phyloP scores from a whole-genome alignment of 2,329 filamentous ascomycete genomes.

The Pseudocercospora pini-densiflorae region DNA sequence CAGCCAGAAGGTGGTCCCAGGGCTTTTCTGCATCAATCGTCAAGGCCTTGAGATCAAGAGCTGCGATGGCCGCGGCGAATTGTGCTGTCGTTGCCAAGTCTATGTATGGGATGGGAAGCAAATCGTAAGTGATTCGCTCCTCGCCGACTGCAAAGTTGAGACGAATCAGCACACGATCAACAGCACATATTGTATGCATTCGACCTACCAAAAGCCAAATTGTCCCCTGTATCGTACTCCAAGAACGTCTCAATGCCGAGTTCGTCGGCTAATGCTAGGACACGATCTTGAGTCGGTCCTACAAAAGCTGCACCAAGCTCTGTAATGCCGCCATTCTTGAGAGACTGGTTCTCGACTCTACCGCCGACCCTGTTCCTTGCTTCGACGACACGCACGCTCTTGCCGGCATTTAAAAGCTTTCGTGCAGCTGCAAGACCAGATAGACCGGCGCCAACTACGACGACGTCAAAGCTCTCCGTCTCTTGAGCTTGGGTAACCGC shows the following conservation, averaged over 20 bases:
- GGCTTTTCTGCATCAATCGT: slow-evolving; percentile 13
- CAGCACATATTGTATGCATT: not conserved
- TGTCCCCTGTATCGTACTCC: slow-evolving; percentile 25
- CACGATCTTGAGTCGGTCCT: slow-evolving; percentile 33
- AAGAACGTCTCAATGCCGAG: slow-evolving; percentile 29
- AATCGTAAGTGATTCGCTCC: not conserved
- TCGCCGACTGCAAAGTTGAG: not conserved
- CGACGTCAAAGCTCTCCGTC: slow-evolving; percentile 10
- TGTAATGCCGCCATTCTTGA: slow-evolving; percentile 26
- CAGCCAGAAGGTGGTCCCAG: slow-evolving; percentile 15
- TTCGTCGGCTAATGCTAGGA: slow-evolving; percentile 28
- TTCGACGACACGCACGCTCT: slow-evolving; percentile 32
- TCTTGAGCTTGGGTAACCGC: not conserved
- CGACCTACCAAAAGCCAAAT: slow-evolving; percentile 10
- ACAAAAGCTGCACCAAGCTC: slow-evolving; percentile 37
- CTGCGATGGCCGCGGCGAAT: not conserved
- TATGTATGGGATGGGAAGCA: not conserved
- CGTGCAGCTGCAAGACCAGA: slow-evolving; percentile 34
- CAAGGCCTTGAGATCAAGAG: slow-evolving; percentile 7
- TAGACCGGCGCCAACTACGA: slow-evolving; percentile 33
- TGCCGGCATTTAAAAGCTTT: slow-evolving; percentile 27
- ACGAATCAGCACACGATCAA: not conserved
- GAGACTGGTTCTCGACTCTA: slow-evolving; percentile 31
- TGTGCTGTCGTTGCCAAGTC: not conserved
- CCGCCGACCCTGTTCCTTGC: slow-evolving; percentile 37